Percentiles rank a stretch among this genome's conserved stretches.
Evolutionary conservation across 1,139 yeast species (phyloP).

Genomic region (Sugiyamaella xylanicola): DNA sequence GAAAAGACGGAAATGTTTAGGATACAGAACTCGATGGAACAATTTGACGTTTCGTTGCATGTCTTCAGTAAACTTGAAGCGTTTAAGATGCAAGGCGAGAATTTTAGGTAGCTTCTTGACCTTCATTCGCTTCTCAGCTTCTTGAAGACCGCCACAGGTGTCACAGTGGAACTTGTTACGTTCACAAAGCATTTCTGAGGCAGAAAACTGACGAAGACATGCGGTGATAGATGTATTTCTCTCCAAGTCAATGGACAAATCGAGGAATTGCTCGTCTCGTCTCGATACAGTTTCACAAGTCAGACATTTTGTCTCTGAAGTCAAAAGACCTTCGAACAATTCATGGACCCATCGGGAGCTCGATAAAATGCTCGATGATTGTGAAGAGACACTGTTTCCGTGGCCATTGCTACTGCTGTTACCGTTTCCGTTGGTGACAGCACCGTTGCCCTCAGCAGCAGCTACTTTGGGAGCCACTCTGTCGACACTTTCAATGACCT

Average conservation of each 20-base stretch:
- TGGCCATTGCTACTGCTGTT: not conserved
- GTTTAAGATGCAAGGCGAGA: slow-evolving; percentile 78
- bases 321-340: slow-evolving; percentile 80
- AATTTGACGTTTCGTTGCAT: slow-evolving; percentile 81
- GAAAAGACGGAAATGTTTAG: slow-evolving; percentile 69
- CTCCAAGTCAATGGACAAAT: slow-evolving; percentile 82
- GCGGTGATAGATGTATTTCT: slow-evolving; percentile 73
- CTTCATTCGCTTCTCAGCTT: slow-evolving; percentile 91
- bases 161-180: slow-evolving; percentile 94
- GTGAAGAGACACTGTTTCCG: slow-evolving; percentile 24
- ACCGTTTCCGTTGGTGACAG: slow-evolving; percentile 2
- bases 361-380: slow-evolving; percentile 9
- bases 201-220: slow-evolving; percentile 77
- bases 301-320: slow-evolving; percentile 86
- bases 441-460: slow-evolving; percentile 4
- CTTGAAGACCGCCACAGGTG: slow-evolving; percentile 85
- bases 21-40: slow-evolving; percentile 82
- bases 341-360: slow-evolving; percentile 61
- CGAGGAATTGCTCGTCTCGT: slow-evolving; percentile 83
- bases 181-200: slow-evolving; percentile 80
- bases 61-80: slow-evolving; percentile 88
- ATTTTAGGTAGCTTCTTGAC: slow-evolving; percentile 76
- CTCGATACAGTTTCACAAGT: slow-evolving; percentile 87
- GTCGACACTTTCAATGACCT: slow-evolving; percentile 71
- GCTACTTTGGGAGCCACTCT: slow-evolving; percentile 24